phyloP scores from a whole-genome alignment of 306 rosid genomes.

The Cajanus cajan region DNA sequence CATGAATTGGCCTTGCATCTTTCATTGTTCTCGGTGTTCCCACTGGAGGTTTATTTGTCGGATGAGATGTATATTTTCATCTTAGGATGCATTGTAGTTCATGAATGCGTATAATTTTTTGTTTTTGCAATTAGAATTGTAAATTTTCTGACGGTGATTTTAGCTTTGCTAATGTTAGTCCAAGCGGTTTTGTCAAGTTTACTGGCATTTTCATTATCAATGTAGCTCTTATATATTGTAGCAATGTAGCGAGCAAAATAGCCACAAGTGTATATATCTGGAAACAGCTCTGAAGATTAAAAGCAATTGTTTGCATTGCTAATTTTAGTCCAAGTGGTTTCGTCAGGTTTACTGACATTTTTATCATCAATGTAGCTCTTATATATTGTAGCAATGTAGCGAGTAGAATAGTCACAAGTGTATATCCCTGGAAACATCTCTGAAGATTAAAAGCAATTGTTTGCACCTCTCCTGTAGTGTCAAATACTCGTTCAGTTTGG shows the following conservation, averaged over 20 bases:
- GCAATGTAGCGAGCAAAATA: neutral
- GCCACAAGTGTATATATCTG: neutral
- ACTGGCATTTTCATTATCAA: neutral
- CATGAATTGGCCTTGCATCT: neutral
- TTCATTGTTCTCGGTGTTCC: neutral
- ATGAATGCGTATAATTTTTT: neutral
- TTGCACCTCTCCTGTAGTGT: neutral
- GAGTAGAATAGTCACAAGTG: neutral
- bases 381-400: neutral
- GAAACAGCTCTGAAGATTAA: neutral
- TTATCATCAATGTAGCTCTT: neutral
- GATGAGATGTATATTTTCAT: neutral
- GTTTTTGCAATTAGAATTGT: constrained; percentile 4
- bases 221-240: neutral
- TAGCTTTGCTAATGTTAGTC: neutral
- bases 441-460: neutral
- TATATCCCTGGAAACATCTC: neutral
- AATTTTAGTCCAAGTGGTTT: neutral
- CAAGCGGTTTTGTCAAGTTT: neutral
- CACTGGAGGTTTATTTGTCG: neutral
- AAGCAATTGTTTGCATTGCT: no score
- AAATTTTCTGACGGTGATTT: neutral
- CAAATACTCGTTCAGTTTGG: neutral
- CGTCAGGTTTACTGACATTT: neutral
- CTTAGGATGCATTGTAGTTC: constrained; percentile 2